phyloP scores from a whole-genome alignment of 1,284 basidiomycete genomes.

The Cerrena zonata region DNA sequence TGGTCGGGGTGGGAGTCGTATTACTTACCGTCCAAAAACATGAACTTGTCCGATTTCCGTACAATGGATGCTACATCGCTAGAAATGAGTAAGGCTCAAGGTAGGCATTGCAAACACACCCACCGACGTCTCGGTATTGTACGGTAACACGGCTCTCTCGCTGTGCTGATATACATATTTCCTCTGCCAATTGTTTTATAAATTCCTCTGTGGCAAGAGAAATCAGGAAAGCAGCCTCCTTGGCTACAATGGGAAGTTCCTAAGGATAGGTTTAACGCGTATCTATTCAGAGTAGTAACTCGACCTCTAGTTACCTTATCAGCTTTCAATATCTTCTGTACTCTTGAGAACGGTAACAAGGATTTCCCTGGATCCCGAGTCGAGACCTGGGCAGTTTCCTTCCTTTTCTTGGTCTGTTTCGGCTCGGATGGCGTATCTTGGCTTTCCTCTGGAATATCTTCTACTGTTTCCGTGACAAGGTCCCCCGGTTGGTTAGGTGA shows the following conservation, averaged over 20 bases:
- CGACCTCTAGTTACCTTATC: conserved; percentile 49
- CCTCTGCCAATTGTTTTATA: conserved; percentile 57
- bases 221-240: conserved; percentile 67
- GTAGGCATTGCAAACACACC: conserved; percentile 15
- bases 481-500: no score
- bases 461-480: no score
- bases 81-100: background rate
- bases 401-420: conserved; percentile 2
- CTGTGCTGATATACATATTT: conserved; percentile 54
- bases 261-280: conserved; percentile 21
- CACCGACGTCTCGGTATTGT: conserved; percentile 68
- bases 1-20: background rate
- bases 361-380: conserved; percentile 47
- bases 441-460: no score
- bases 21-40: conserved; percentile 59
- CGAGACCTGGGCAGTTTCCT: background rate
- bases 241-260: conserved; percentile 70
- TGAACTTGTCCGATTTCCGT: conserved; percentile 62
- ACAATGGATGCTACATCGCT: conserved; percentile 47
- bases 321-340: conserved; percentile 75
- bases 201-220: conserved; percentile 77
- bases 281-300: background rate
- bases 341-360: conserved; percentile 61
- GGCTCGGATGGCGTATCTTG: no score
- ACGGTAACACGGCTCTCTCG: conserved; percentile 62